phyloP scores from a whole-genome alignment of 495 filamentous ascomycete genomes.

The Trypethelium eluteriae region DNA sequence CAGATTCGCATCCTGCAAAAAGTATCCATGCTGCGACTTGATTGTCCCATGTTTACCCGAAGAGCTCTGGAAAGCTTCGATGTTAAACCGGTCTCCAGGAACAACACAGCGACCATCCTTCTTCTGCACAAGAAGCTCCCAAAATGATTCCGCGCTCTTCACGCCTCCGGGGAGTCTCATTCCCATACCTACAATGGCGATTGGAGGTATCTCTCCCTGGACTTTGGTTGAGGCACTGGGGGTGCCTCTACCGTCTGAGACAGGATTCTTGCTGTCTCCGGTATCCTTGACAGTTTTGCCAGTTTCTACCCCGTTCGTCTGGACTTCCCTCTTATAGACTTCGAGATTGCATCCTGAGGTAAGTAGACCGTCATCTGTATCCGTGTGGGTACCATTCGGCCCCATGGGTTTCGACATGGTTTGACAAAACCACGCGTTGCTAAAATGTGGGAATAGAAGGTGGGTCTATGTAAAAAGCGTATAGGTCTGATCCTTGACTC shows the following conservation, averaged over 20 bases:
- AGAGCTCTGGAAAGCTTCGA: slow-evolving; percentile 32
- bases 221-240: neutral
- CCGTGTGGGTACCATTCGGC: neutral
- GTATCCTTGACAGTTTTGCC: neutral
- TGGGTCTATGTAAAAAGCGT: neutral
- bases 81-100: slow-evolving; percentile 37
- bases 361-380: neutral
- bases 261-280: neutral
- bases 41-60: slow-evolving; percentile 23
- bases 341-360: neutral
- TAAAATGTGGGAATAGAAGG: neutral
- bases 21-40: slow-evolving; percentile 44
- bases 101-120: slow-evolving; percentile 33
- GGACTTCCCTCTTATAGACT: neutral
- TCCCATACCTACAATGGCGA: slow-evolving; percentile 47
- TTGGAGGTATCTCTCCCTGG: slow-evolving; percentile 24
- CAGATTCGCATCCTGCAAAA: slow-evolving; percentile 41
- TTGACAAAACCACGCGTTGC: neutral
- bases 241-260: neutral
- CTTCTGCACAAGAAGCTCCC: slow-evolving; percentile 40
- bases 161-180: slow-evolving; percentile 44
- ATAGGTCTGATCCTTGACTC: neutral
- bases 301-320: neutral
- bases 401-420: neutral
- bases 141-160: slow-evolving; percentile 31